Base-by-base conservation (phyloP, 345 rosid species). In the Euphorbia tirucalli region DNA sequence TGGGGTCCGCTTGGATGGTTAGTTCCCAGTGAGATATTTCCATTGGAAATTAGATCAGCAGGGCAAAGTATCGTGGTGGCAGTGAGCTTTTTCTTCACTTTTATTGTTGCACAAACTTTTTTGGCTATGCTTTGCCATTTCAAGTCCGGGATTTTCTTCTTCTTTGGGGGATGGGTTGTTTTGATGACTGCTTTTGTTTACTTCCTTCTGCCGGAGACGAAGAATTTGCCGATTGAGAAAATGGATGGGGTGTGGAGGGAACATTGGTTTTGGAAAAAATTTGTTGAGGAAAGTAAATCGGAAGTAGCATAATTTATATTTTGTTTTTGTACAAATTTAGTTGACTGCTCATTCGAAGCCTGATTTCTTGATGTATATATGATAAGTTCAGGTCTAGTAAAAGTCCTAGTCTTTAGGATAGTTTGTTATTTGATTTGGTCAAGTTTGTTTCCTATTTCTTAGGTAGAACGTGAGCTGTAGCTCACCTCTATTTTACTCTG, bases 1-100 rank as follows among this genome's bases (percentile, higher is more conserved):
- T 88, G 90, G 96, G 96, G 93, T 0, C 91, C 91, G 7, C 31
- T 90, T 19, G 88, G 93, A 57, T 90, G 91, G 90, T 77, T 87
- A 18, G 88, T 90, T 66, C 89, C 91, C 0, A 87, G 90, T 14
- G 96, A 88, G 81, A 88, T 90, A 5, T 88, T 79, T 31, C 79
- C 86, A 0, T 35, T 88, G 25, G 93, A 88, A 73, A 85, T 88
- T 56, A 77, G 90, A 46, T 87, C 86, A 0, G 81, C 86, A 1
- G 93, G 87, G 21, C 90, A 87, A 60, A 88, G 86, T 65, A 74
- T 87, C 21, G 85, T 83, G 0, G 91, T 90, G 61, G 89, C 86
- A 0, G 86, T 87, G 69, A 76, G 74, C 68, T 80, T 88, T 83
- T 5, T 82, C 9, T 88, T 85, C 72, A 88, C 90, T 31, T 90